These are phyloP conservation scores for Pholiota microspora DNA, from an alignment of 768 basidiomycete species.

Conservation along the genomic window DNA sequence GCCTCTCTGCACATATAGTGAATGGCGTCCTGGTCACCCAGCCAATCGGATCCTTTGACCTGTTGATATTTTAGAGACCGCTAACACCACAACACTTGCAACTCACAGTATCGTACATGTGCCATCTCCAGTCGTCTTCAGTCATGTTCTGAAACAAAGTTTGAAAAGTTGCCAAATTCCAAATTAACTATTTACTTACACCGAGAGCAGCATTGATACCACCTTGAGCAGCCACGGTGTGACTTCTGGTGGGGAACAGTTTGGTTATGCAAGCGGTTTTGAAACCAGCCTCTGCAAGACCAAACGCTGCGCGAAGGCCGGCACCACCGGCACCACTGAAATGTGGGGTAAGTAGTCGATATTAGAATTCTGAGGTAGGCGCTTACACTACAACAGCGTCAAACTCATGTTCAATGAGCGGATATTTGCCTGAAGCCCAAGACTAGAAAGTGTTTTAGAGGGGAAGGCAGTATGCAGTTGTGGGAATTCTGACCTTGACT, in stretches of 20 bases:
- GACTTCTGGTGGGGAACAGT: conserved; percentile 96
- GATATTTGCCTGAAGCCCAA: conserved; percentile 87
- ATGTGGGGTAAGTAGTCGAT: conserved; percentile 9
- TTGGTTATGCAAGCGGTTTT: conserved; percentile 99
- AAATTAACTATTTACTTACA: conserved; percentile 42
- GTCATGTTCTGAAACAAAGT: conserved; percentile 79
- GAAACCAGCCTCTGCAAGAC: conserved; percentile 96
- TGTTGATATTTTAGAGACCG: conserved; percentile 29
- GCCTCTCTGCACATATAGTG: conserved; percentile 99
- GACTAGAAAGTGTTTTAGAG: conserved; percentile 40
- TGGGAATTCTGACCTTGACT: conserved; percentile 54
- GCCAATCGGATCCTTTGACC: conserved; percentile 99
- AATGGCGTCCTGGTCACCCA: conserved; percentile 99
- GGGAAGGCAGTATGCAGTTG: conserved; percentile 9
- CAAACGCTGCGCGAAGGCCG: conserved; percentile 96
- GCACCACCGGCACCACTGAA: conserved; percentile 94
- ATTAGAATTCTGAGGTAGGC: background rate
- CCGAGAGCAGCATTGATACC: conserved; percentile 98
- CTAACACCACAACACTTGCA: background rate
- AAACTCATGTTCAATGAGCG: conserved; percentile 97
- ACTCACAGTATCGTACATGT: conserved; percentile 93
- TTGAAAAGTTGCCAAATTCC: conserved; percentile 5
- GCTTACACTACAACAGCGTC: conserved; percentile 98
- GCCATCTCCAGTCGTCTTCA: conserved; percentile 99
- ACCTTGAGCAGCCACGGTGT: conserved; percentile 98